phyloP scores from a whole-genome alignment of 495 filamentous ascomycete genomes.

The Aspergillus campestris region DNA sequence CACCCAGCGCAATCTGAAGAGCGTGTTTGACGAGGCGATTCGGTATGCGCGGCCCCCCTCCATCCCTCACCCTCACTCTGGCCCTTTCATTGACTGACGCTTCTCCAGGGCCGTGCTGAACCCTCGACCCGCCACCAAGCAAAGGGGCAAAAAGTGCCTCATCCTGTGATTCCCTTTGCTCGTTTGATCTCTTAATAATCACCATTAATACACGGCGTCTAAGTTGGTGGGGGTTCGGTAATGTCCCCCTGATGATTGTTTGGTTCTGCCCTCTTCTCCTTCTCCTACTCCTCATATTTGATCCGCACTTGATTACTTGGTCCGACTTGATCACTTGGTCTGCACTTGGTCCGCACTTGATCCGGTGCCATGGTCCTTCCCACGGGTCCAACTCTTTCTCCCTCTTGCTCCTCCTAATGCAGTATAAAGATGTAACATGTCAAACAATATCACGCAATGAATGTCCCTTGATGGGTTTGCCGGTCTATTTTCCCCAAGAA shows the following conservation, averaged over 20 bases:
- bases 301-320: slow-evolving; percentile 3
- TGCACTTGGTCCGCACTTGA: too few species aligned
- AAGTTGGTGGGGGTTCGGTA: slow-evolving; percentile 19
- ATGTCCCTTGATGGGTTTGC: slow-evolving; percentile 6
- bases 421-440: slow-evolving; percentile 24
- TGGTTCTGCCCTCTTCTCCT: slow-evolving; percentile 15
- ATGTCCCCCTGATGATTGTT: slow-evolving; percentile 23
- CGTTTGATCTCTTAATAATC: slow-evolving; percentile 27
- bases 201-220: slow-evolving; percentile 39
- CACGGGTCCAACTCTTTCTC: slow-evolving; percentile 1
- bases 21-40: slow-evolving; percentile 96
- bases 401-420: slow-evolving; percentile 13
- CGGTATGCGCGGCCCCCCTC: slow-evolving; percentile 45
- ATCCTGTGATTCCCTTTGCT: slow-evolving; percentile 52
- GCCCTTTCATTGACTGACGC: not conserved
- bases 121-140: slow-evolving; percentile 55
- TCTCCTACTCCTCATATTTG: slow-evolving; percentile 2
- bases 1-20: slow-evolving; percentile 92
- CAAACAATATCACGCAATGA: slow-evolving; percentile 18
- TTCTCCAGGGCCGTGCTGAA: slow-evolving; percentile 67
- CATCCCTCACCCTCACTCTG: not conserved
- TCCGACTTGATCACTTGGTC: slow-evolving; percentile 3
- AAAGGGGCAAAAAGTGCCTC: slow-evolving; percentile 64
- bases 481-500: not conserved
- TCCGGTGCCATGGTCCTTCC: slow-evolving; percentile 10